Conservation (phyloP, 805 yeast genomes). For the Grigorovia yakushimaensis region DNA sequence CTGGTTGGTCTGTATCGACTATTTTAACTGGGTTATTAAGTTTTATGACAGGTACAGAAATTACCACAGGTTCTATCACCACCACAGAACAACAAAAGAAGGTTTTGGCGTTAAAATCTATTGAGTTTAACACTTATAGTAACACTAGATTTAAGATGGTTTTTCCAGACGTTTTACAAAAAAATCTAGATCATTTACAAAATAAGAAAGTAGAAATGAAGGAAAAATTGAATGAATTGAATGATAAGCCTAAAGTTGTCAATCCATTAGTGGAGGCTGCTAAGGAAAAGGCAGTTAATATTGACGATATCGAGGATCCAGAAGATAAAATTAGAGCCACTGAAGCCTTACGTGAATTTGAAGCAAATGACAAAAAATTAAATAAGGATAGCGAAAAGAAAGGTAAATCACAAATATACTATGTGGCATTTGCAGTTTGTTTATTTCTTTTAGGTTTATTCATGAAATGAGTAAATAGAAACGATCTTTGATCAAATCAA, state of each 20-base stretch:
- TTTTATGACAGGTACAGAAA: constrained; percentile 84
- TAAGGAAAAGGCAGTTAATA: constrained; percentile 25
- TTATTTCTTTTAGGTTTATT: constrained; percentile 24
- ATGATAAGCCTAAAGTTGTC: constrained; percentile 4
- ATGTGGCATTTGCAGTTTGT: constrained; percentile 29
- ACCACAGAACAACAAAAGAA: constrained; percentile 52
- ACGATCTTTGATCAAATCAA: too few relatives aligned
- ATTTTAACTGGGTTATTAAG: constrained; percentile 79
- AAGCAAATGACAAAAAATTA: constrained; percentile 5
- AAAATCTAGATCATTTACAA: constrained; percentile 20
- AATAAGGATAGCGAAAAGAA: constrained; percentile 1
- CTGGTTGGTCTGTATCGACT: constrained; percentile 90
- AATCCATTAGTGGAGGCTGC: constrained; percentile 24
- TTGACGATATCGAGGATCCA: constrained; percentile 43
- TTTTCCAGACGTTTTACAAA: constrained; percentile 58
- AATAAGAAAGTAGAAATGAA: constrained; percentile 10
- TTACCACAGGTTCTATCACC: constrained; percentile 71
- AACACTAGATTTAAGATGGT: constrained; percentile 49
- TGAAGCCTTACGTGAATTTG: constrained; percentile 16
- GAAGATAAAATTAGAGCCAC: constrained; percentile 58
- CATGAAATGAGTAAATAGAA: constrained; percentile 17
- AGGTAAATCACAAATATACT: constrained; percentile 11
- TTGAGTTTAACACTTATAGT: constrained; percentile 46
- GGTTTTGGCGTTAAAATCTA: constrained; percentile 48
- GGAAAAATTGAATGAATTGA: constrained; percentile 4